A percentile compares a stretch with the other conserved stretches of the same genome.
Conservation (phyloP, 2,329 filamentous ascomycete genomes). For the Parafenestella ontariensis region DNA sequence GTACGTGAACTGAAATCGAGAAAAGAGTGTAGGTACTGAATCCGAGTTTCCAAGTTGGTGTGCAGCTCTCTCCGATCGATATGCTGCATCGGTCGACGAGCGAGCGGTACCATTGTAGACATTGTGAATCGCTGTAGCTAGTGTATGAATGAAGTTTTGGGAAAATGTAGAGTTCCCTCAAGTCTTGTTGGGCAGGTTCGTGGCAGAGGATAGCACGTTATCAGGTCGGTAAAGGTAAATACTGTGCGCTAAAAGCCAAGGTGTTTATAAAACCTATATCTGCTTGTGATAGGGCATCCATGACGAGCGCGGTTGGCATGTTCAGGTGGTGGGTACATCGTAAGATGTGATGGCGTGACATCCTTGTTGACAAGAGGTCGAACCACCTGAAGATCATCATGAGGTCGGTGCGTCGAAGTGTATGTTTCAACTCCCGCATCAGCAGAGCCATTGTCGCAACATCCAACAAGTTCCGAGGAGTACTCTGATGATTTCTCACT, state of each 20-base stretch:
- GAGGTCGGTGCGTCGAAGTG: neutral
- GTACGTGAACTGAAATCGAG: constrained; percentile 75
- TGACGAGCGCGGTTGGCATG: constrained; percentile 1
- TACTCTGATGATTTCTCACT: no score
- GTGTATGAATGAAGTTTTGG: neutral
- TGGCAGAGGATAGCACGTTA: neutral
- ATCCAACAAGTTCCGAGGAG: no score
- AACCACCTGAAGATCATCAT: constrained; percentile 12
- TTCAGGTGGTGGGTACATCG: constrained; percentile 26
- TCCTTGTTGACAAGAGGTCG: constrained; percentile 11
- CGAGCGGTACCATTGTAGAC: constrained; percentile 32
- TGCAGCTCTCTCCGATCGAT: constrained; percentile 75
- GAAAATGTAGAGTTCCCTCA: neutral
- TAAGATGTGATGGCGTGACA: constrained; percentile 33
- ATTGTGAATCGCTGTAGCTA: neutral
- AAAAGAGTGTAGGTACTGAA: constrained; percentile 77
- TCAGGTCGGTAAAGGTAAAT: neutral
- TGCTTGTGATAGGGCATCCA: neutral
- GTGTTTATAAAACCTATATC: constrained; percentile 10
- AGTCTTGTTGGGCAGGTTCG: neutral
- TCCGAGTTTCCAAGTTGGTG: constrained; percentile 71
- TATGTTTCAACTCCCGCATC: no score
- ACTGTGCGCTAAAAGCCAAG: neutral
- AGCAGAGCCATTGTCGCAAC: neutral
- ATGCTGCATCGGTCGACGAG: constrained; percentile 58